These are phyloP conservation scores for Eucalyptus sp. DNA, from an alignment of 345 rosid genomes.

Conservation along the genomic window DNA sequence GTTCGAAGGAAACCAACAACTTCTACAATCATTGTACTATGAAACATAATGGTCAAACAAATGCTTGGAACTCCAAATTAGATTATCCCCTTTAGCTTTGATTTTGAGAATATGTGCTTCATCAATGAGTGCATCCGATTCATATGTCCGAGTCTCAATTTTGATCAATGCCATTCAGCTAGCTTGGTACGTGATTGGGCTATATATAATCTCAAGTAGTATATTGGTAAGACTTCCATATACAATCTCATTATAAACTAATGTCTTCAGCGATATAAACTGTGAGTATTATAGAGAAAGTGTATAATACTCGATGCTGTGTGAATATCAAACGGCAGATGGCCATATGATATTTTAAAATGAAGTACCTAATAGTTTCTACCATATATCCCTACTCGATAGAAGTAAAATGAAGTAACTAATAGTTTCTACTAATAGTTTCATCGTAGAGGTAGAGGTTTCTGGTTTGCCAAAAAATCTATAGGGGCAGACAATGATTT, in stretches of 20 bases:
- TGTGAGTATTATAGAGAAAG: no score
- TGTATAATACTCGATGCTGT: no score
- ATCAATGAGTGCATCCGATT: not conserved
- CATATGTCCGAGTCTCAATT: not conserved
- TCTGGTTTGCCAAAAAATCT: not conserved
- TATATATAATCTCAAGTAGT: not conserved
- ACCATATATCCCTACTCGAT: no score
- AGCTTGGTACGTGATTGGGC: not conserved
- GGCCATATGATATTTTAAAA: no score
- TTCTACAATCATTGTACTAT: not conserved
- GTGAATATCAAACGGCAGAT: no score
- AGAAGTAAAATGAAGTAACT: no score
- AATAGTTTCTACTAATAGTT: no score
- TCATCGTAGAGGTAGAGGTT: not conserved
- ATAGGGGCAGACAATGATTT: not conserved
- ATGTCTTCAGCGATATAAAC: no score
- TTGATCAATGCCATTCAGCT: not conserved
- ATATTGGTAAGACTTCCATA: no score
- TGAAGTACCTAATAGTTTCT: no score
- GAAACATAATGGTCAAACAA: not conserved
- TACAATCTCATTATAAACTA: no score
- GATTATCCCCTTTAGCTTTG: not conserved
- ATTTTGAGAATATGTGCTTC: not conserved
- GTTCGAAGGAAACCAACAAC: no score
- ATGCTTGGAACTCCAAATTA: not conserved